Base-by-base conservation (phyloP, 179 eudicot genomes). In the Silene noctiflora region DNA sequence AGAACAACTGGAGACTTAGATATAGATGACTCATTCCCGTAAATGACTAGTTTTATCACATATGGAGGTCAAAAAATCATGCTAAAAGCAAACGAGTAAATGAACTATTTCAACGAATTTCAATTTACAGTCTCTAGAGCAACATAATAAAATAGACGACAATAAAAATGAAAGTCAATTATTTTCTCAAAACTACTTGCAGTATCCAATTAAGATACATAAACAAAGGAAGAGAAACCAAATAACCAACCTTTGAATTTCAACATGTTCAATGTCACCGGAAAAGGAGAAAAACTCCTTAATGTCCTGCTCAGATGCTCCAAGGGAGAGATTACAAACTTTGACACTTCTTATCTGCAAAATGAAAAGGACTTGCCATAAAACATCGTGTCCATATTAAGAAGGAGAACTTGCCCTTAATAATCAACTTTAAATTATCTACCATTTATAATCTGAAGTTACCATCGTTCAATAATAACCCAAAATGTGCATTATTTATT, bases 201-300 rank as follows among this genome's bases (percentile, higher is more conserved):
- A 53, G 42, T 51, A 8, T 51, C 22, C 63, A 68, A 46, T 22
- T 21, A 16, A 33, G 53, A 25, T 14, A 55, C 11, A 44, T 20
- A 31, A 64, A 69, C 56, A 25, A 14, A 39, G 51, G 74, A 33
- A 73, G 12, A 10, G 16, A 21, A 65, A 21, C 31, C 12, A 21
- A 69, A 71, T 24, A 69, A 79, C 84, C 72, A 69, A 91, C 97
- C 94, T 91, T 39, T 83, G 87, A 77, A 88, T 70, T 71, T 88
- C 95, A 84, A 91, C 77, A 75, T 80, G 83, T 67, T 86, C 90
- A 83, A 91, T 88, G 2, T 86, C 91, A 71, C 97, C 97, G 77
- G 97, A 88, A 72, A 91, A 91, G 51, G 97, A 91, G 81, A 91
- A 91, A 72, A 91, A 91, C 82, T 91, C 97, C 77, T 81, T 88